These are phyloP conservation scores for Cystoderma amianthinum DNA, from an alignment of 768 basidiomycete species.

Conservation along the genomic window DNA sequence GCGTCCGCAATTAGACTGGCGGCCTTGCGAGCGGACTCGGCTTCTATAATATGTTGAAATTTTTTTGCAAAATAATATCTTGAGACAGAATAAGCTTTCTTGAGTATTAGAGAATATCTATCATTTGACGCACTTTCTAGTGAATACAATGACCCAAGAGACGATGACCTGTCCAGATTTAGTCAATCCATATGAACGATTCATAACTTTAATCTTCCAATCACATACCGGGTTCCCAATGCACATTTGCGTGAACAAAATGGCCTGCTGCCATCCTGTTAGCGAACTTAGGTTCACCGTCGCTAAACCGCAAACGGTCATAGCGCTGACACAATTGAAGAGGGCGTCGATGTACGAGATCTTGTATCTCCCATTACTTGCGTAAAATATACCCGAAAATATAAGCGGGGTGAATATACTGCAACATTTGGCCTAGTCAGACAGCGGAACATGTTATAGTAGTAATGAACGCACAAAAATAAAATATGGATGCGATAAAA, in stretches of 20 bases:
- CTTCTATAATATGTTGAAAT: constrained; percentile 52
- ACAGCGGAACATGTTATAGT: constrained; percentile 2
- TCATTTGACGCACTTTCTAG: constrained; percentile 48
- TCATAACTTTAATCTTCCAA: constrained; percentile 2
- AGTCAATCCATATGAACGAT: constrained; percentile 1
- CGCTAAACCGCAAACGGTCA: constrained; percentile 73
- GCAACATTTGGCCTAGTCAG: constrained; percentile 8
- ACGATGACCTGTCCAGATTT: constrained; percentile 51
- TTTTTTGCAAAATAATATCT: constrained; percentile 69
- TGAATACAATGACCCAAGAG: constrained; percentile 79
- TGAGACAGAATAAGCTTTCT: constrained; percentile 5
- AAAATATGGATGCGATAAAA: constrained; percentile 60
- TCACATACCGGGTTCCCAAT: constrained; percentile 65
- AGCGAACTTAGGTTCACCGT: constrained; percentile 64
- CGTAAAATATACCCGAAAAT: constrained; percentile 77
- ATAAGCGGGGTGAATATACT: constrained; percentile 78
- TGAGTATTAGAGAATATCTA: not conserved
- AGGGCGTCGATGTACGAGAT: constrained; percentile 74
- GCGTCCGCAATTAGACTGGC: constrained; percentile 12
- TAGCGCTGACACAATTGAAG: constrained; percentile 70
- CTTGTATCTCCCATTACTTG: constrained; percentile 65
- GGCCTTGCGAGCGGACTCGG: constrained; percentile 24
- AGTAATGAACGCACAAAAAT: constrained; percentile 41
- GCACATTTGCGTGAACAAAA: constrained; percentile 76
- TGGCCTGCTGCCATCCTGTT: constrained; percentile 62